These are phyloP conservation scores for Syncephalastrum racemosum DNA, from an alignment of 371 early-diverging fungal species.

Conservation along the genomic window DNA sequence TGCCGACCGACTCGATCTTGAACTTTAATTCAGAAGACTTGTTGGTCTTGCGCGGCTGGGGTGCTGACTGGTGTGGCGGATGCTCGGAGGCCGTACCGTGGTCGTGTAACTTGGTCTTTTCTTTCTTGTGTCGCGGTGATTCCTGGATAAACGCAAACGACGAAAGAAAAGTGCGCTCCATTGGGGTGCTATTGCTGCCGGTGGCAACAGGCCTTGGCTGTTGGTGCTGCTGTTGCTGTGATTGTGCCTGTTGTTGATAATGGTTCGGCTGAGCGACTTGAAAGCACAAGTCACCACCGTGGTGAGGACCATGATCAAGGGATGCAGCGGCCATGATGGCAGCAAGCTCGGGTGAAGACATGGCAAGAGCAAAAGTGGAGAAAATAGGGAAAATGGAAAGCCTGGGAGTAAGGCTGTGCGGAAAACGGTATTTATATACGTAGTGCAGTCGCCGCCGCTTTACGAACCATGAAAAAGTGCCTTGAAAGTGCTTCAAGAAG, in stretches of 20 bases:
- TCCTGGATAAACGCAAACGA: conserved; percentile 23
- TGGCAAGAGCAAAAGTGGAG: neutral
- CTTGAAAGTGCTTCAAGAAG: conserved; percentile 5
- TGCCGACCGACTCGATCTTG: conserved; percentile 42
- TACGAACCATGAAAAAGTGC: neutral
- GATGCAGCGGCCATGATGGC: no score
- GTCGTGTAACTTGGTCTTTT: conserved; percentile 10
- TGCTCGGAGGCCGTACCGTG: neutral
- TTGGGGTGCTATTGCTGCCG: no score
- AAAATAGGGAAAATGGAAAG: neutral
- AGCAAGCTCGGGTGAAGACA: no score
- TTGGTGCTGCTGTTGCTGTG: no score
- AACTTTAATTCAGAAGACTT: conserved; percentile 27
- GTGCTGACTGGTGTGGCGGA: conserved; percentile 6
- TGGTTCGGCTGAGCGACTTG: no score
- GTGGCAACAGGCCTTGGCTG: no score
- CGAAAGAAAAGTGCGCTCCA: conserved; percentile 5
- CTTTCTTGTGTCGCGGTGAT: conserved; percentile 5
- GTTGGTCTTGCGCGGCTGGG: conserved; percentile 5
- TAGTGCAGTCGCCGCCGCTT: neutral
- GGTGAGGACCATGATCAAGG: no score
- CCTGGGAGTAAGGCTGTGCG: neutral
- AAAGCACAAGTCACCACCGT: no score
- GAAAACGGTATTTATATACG: neutral
- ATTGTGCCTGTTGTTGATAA: no score